Evolutionary conservation across 2,329 filamentous ascomycete genomes (phyloP).

Genomic region (Zasmidium citrigriseum): DNA sequence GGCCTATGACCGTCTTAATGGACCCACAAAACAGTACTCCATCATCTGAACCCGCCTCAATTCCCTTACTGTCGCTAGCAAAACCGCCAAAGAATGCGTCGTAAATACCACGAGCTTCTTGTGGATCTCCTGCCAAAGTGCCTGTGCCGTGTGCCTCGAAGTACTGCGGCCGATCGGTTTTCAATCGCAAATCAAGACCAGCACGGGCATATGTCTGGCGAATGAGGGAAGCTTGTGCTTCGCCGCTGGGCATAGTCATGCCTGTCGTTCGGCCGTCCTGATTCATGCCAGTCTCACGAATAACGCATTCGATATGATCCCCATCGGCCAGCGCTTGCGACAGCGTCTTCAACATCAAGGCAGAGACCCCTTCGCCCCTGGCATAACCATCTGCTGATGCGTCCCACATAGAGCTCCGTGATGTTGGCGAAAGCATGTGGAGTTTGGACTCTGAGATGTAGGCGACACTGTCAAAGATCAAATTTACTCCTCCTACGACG

Average conservation of each 20-base stretch:
- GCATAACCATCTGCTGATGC: conserved; percentile 51
- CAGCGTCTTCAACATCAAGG: conserved; percentile 34
- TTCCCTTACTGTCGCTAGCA: no score
- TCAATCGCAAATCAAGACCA: conserved; percentile 43
- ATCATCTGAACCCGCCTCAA: neutral
- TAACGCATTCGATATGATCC: conserved; percentile 35
- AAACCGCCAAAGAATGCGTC: neutral
- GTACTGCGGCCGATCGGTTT: conserved; percentile 30
- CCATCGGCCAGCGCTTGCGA: conserved; percentile 16
- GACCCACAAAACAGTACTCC: conserved; percentile 17
- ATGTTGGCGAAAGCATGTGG: conserved; percentile 36
- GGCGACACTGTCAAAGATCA: conserved; percentile 25
- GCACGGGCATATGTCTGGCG: conserved; percentile 54
- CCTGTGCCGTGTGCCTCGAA: conserved; percentile 33
- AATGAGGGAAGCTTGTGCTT: conserved; percentile 41
- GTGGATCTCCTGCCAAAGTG: conserved; percentile 22
- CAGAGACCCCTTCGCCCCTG: conserved; percentile 55
- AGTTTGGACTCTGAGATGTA: conserved; percentile 27
- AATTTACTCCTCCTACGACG: conserved; percentile 25
- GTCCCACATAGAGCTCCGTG: conserved; percentile 29
- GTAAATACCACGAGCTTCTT: neutral
- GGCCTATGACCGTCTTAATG: conserved; percentile 24
- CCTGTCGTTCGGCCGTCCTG: conserved; percentile 40
- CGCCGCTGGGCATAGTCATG: conserved; percentile 41
- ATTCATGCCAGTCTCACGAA: conserved; percentile 39